Base-by-base conservation (phyloP, 2,329 filamentous ascomycete genomes). In the Fusarium sp. region DNA sequence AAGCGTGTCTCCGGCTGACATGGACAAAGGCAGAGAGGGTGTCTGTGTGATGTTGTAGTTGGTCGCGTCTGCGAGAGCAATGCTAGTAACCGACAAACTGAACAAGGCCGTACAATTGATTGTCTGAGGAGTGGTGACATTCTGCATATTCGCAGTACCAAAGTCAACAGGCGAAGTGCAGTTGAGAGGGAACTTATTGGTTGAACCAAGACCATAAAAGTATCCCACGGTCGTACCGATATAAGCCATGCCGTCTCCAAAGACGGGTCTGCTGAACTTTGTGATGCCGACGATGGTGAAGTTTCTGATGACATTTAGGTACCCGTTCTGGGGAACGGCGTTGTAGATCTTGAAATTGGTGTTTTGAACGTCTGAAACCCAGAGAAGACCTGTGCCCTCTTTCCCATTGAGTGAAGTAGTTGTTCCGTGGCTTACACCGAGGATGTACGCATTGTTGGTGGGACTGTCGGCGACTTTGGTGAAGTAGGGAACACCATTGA, bases 231-330 rank as follows among this genome's bases (percentile, higher is more conserved):
- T 83, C 1, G 82, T 85, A 11, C 83, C 84, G n/a, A 88, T 73
- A 61, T 88, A 88, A 4, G 83, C 81, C 56, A 82, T 80, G 1
- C 84, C 85, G 57, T 88, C 80, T 9, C 86, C 86, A 56, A 88
- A 88, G 4, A 86, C 84, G 3, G 86, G 84, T 3, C 86, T 80
- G 5, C 82, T 83, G 64, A 88, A 88, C 74, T 88, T 88, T 43
- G 80, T 84, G 6, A 83, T 80, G 1, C 83, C 84, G 0, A 81
- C 78, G 14, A 87, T 79, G 25, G 82, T 82, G 65, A 87, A 87
- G 2, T 80, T 80, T 31, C 83, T 82, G 63, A 88, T 80, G 50
- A 84, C 75, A 3, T 77, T 82, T 46, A 88, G 72, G 2, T 74
- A 61, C 0, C 82, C 83, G 23, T 82, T 79, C 11, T 79, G 75